phyloP scores from a whole-genome alignment of 805 yeast genomes.

The Yarrowia sp. region DNA sequence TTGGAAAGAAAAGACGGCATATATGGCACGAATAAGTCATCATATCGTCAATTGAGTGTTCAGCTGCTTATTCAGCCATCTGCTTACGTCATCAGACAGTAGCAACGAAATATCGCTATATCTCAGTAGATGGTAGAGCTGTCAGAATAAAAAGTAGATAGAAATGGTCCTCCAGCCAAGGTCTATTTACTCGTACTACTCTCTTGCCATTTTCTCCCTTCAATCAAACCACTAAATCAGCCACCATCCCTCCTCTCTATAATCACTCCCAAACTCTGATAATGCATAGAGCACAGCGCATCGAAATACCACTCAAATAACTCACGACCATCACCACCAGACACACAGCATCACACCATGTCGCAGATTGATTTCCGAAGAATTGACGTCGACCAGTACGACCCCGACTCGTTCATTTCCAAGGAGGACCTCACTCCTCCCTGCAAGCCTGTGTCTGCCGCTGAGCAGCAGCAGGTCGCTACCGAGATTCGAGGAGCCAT shows the following conservation, averaged over 20 bases:
- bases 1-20: no score
- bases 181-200: no score
- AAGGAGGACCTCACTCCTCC: constrained; percentile 69
- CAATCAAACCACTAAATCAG: background rate
- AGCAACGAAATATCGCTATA: no score
- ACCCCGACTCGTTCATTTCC: constrained; percentile 73
- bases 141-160: no score
- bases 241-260: background rate
- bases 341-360: constrained; percentile 22
- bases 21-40: no score
- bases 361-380: constrained; percentile 58
- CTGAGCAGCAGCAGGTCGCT: constrained; percentile 63
- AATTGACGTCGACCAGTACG: constrained; percentile 90
- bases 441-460: constrained; percentile 57
- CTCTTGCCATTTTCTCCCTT: background rate
- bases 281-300: constrained; percentile 33
- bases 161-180: no score
- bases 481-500: constrained; percentile 66
- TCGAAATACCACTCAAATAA: constrained; percentile 22
- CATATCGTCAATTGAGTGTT: no score
- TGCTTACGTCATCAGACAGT: no score
- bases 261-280: constrained; percentile 34
- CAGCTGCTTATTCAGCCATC: no score
- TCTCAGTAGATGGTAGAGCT: no score
- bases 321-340: background rate